Conservation (phyloP, 768 basidiomycete genomes). For the Suillus bovinus region DNA sequence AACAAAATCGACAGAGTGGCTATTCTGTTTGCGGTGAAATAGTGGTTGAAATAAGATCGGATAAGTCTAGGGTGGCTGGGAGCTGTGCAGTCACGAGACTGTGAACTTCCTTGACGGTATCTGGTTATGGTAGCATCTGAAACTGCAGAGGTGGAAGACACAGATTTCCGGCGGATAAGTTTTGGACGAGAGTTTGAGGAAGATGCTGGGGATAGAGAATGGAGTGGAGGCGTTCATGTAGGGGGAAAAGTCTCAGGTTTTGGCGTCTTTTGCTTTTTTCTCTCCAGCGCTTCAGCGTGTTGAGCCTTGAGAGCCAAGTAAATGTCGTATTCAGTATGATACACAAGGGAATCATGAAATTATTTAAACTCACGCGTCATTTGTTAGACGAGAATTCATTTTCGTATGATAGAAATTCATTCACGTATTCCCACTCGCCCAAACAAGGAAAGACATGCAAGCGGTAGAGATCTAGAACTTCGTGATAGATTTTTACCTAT, state of each 20-base stretch:
- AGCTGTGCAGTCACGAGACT: slow-evolving; percentile 18
- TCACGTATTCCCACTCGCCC: slow-evolving; percentile 79
- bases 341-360: background rate
- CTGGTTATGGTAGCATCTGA: slow-evolving; percentile 31
- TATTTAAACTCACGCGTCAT: slow-evolving; percentile 53
- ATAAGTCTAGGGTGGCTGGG: slow-evolving; percentile 38
- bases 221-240: slow-evolving; percentile 25
- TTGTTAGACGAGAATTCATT: slow-evolving; percentile 52
- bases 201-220: slow-evolving; percentile 48
- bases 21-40: slow-evolving; percentile 48
- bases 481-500: slow-evolving; percentile 65
- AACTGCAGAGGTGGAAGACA: slow-evolving; percentile 24
- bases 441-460: slow-evolving; percentile 70
- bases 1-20: slow-evolving; percentile 45
- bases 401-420: slow-evolving; percentile 75
- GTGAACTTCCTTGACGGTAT: slow-evolving; percentile 13
- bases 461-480: slow-evolving; percentile 75
- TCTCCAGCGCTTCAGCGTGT: slow-evolving; percentile 33
- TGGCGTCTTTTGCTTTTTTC: slow-evolving; percentile 21
- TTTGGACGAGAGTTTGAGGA: slow-evolving; percentile 50
- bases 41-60: slow-evolving; percentile 48
- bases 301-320: slow-evolving; percentile 33
- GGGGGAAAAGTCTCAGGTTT: slow-evolving; percentile 22
- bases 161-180: slow-evolving; percentile 13
- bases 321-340: slow-evolving; percentile 11